phyloP scores from a whole-genome alignment of 495 filamentous ascomycete genomes.

The Bacidia gigantensis region DNA sequence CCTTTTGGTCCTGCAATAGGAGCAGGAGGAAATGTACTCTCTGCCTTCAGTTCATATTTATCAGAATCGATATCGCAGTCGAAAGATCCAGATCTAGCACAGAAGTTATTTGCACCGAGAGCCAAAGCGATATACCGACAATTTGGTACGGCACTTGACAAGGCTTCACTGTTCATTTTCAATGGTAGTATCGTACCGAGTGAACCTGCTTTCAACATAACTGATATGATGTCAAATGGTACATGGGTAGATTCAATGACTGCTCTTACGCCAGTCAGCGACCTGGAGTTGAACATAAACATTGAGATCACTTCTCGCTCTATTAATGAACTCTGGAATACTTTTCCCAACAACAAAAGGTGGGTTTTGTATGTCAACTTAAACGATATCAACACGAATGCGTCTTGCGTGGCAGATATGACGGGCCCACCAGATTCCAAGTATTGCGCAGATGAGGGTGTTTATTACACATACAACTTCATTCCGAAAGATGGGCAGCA shows the following conservation, averaged over 20 bases:
- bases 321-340: background rate
- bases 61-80: background rate
- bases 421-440: background rate
- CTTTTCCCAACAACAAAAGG: background rate
- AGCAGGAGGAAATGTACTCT: background rate
- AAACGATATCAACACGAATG: background rate
- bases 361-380: background rate
- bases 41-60: background rate
- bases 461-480: slow-evolving; percentile 1
- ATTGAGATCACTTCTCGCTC: background rate
- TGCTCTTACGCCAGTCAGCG: background rate
- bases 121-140: background rate
- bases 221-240: background rate
- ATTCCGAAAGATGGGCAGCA: background rate
- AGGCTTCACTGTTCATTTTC: background rate
- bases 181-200: background rate
- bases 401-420: background rate
- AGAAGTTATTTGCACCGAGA: background rate
- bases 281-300: background rate
- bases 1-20: background rate
- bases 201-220: background rate
- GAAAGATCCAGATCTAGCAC: background rate
- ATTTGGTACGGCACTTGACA: background rate
- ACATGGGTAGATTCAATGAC: background rate
- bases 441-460: background rate